A percentile compares a stretch with the other conserved stretches of the same genome.
Conservation (phyloP, 345 rosid genomes). For the Citrus sinensis region DVS_A1.0 CM039163.1:6781001-6781500, state of each 20-base stretch:
- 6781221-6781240: neutral
- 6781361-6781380: neutral
- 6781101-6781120: neutral
- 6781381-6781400: neutral
- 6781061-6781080: neutral
- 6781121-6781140: neutral
- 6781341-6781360: neutral
- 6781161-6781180: neutral
- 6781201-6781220: neutral
- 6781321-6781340: neutral
- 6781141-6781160: neutral
- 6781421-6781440: neutral
- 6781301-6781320: neutral
- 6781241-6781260: neutral
- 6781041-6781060: neutral
- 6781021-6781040: neutral
- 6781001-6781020: neutral
- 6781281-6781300: neutral
- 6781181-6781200: neutral
- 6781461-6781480: neutral
- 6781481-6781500: neutral
- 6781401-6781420: neutral
- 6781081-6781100: neutral
- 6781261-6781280: neutral
- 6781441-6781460: neutral